Conservation (phyloP, 2,329 filamentous ascomycete species). For the Calonectria multiphialidica region DNA sequence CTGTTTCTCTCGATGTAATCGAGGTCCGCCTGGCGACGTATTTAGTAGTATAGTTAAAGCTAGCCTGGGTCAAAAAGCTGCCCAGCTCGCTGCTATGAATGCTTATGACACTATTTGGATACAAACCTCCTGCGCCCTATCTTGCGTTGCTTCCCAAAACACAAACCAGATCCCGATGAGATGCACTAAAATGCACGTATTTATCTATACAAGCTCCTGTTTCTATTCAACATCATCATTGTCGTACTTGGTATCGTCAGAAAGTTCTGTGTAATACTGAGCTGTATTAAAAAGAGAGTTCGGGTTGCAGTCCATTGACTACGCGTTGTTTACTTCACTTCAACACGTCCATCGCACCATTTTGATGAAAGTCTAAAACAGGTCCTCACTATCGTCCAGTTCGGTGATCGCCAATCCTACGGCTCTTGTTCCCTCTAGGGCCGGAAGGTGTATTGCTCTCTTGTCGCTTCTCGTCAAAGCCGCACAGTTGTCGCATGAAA, state of each 20-base stretch:
- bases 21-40: background rate
- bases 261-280: background rate
- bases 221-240: background rate
- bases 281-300: background rate
- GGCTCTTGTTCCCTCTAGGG: constrained; percentile 27
- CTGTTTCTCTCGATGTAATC: background rate
- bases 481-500: constrained; percentile 68
- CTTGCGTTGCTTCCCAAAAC: background rate
- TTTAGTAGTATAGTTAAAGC: constrained; percentile 10
- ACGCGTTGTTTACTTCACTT: background rate
- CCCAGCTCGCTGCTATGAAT: background rate
- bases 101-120: background rate
- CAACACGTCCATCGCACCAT: background rate
- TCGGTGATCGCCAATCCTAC: constrained; percentile 29
- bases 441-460: background rate
- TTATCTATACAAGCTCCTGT: background rate
- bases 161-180: background rate
- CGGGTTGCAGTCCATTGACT: background rate
- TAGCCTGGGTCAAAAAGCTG: background rate
- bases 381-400: constrained; percentile 26
- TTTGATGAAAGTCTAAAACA: background rate
- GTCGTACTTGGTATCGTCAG: background rate
- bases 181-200: background rate
- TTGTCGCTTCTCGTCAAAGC: constrained; percentile 52
- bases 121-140: background rate